phyloP scores from a whole-genome alignment of 2,329 filamentous ascomycete genomes.

The Coleophoma crateriformis region DNA sequence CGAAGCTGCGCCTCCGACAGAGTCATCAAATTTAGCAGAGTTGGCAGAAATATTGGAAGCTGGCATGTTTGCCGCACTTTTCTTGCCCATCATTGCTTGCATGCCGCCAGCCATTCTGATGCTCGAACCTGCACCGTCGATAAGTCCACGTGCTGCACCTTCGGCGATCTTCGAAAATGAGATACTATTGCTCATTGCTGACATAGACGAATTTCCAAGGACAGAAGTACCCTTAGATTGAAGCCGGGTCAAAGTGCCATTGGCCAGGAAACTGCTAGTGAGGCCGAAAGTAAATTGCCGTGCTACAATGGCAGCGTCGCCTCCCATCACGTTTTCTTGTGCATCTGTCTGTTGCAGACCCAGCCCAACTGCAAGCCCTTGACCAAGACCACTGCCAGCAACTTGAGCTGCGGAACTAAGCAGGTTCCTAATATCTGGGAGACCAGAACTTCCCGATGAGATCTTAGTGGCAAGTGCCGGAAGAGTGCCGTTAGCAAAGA shows the following conservation, averaged over 20 bases:
- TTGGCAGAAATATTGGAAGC: neutral
- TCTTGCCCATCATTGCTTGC: neutral
- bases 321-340: neutral
- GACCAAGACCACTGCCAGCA: neutral
- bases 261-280: neutral
- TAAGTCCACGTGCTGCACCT: neutral
- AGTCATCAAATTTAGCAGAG: neutral
- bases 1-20: neutral
- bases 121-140: neutral
- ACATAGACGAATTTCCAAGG: neutral
- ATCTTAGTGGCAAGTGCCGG: neutral
- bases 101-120: neutral
- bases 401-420: neutral
- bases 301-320: neutral
- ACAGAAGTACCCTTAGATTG: neutral
- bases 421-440: neutral
- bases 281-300: neutral
- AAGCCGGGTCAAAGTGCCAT: neutral
- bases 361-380: neutral
- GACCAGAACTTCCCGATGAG: neutral
- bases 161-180: neutral
- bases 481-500: neutral
- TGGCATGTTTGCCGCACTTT: neutral
- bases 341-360: neutral
- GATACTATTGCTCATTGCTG: neutral